These are phyloP conservation scores for Saccharomycopsis sp. DNA, from an alignment of 805 yeast species.

Conservation along the genomic window DNA sequence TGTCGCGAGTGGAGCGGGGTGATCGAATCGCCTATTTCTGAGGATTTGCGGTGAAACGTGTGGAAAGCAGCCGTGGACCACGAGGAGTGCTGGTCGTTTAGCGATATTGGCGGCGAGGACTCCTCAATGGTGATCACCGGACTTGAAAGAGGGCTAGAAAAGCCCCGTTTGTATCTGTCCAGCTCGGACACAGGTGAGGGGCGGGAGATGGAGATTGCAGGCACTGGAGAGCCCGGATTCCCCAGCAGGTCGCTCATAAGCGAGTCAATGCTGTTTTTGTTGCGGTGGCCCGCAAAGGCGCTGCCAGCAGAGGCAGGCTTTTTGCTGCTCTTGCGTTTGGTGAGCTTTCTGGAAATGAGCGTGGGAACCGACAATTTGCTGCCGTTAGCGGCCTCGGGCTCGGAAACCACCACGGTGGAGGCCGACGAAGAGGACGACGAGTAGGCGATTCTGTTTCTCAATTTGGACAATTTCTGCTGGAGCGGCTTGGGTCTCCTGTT, in stretches of 20 bases:
- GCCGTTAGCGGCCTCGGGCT: background rate
- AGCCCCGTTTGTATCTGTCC: background rate
- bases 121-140: constrained; percentile 3
- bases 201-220: background rate
- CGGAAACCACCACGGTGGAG: background rate
- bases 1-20: constrained; percentile 6
- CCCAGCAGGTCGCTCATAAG: background rate
- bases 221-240: too few relatives aligned
- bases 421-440: background rate
- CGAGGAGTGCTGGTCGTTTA: background rate
- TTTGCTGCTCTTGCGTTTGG: background rate
- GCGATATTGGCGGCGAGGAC: background rate
- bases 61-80: background rate
- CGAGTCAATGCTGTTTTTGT: background rate
- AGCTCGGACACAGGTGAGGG: background rate
- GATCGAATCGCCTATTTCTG: constrained; percentile 3
- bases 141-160: background rate
- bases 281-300: background rate
- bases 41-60: constrained; percentile 8
- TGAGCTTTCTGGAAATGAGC: background rate
- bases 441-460: background rate
- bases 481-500: background rate
- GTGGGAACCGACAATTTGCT: background rate
- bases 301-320: background rate
- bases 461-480: background rate